Evolutionary conservation across 495 filamentous ascomycete genomes (phyloP), one percentile per base, ranked within the genome.

Genomic region (Parathielavia hyrcaniae): DNA sequence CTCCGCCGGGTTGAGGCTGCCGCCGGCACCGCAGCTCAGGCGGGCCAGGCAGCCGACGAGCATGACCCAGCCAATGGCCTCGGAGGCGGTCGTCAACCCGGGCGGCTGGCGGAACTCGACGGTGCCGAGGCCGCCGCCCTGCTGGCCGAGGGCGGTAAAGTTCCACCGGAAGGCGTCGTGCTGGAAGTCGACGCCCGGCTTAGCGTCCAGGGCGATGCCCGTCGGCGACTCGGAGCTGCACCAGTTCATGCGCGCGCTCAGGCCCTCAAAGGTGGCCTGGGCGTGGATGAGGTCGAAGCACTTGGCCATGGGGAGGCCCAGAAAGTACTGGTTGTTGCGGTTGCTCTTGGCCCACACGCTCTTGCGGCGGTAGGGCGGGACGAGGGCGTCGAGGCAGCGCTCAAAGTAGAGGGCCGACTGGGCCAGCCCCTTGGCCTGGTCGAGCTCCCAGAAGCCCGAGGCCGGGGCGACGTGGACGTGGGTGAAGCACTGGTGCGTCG

Each of bases 311-410:
- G 50, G 46, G 39, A 53, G 44, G 4, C 26, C 19, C 17, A 8
- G 48, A 14, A 67, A 55, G 52, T 62, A 67, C 9, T 14, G 23
- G 62, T 69, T 70, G 58, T 61, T 20, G 5, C 68, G 58, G 59
- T 69, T 70, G 62, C 64, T 67, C 61, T 69, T 69, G 51, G 66
- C 66, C 50, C 53, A 64, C 39, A 69, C 60, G n/a, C 53, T 55
- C 19, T 43, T 44, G 12, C 61, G 58, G 13, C 68, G 62, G 39
- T 67, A 69, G 0, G 59, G 55, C 11, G 68, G 68, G 23, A 70
- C 56, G 19, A 70, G 58, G 11, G 58, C 62, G 57, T 70, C 68
- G 41, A 70, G 60, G 59, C 64, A 67, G 53, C 56, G 55, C 64
- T 70, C 68, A 26, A 67, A 70, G 61, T 70, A 69, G 9, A 70